Evolutionary conservation across 2,329 filamentous ascomycete species (phyloP).

Genomic region (Beauveria caledonica): DNA sequence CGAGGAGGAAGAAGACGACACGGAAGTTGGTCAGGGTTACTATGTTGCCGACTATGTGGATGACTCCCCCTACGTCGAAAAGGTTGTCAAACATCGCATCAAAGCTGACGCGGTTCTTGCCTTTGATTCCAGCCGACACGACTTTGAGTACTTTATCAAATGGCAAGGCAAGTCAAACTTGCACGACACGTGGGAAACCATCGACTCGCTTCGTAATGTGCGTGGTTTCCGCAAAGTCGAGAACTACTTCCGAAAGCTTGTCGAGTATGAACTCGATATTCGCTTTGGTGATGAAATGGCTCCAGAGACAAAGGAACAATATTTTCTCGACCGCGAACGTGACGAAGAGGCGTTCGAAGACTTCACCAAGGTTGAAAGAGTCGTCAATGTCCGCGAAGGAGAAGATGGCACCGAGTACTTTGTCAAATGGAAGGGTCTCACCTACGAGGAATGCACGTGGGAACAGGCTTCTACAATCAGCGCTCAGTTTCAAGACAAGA

Average conservation of each 20-base stretch:
- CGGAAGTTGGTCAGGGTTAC: constrained; percentile 50
- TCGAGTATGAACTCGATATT: constrained; percentile 72
- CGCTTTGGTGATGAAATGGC: constrained; percentile 67
- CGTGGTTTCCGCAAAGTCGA: constrained; percentile 84
- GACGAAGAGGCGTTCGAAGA: constrained; percentile 83
- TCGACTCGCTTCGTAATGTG: constrained; percentile 63
- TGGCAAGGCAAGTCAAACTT: constrained; percentile 95
- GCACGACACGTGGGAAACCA: constrained; percentile 90
- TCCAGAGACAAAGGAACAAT: constrained; percentile 84
- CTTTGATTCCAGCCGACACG: constrained; percentile 53
- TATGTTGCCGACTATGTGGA: constrained; percentile 65
- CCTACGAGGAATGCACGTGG: constrained; percentile 94
- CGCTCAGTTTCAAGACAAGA: constrained; percentile 73
- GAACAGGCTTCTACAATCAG: constrained; percentile 69
- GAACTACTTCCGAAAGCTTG: constrained; percentile 84
- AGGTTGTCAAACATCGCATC: constrained; percentile 77
- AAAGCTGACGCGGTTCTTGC: constrained; percentile 57
- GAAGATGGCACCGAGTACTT: constrained; percentile 82
- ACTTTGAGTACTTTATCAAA: constrained; percentile 91
- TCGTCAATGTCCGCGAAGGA: constrained; percentile 75
- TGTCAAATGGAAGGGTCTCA: constrained; percentile 93
- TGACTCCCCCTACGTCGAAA: constrained; percentile 77
- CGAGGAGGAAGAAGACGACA: constrained; percentile 57
- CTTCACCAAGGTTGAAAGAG: constrained; percentile 84
- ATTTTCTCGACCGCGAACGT: constrained; percentile 88